Percentiles rank a stretch among this genome's conserved stretches.
Conservation (phyloP, 345 rosid species). For the Ceriops tagal region DNA sequence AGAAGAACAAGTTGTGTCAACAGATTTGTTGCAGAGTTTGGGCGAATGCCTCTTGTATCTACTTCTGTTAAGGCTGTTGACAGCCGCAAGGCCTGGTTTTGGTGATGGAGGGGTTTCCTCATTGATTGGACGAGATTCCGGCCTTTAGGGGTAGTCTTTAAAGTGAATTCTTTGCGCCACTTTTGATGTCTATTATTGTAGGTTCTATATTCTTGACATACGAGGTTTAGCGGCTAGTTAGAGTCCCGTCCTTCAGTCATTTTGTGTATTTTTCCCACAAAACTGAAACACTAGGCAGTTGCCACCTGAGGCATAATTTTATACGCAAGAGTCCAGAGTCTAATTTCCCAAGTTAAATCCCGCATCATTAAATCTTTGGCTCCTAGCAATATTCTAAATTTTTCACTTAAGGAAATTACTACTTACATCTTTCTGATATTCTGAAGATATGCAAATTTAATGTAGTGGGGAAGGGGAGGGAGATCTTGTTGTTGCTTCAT, state of each 20-base stretch:
- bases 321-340: not conserved
- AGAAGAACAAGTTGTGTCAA: constrained; percentile 72
- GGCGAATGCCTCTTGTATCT: constrained; percentile 75
- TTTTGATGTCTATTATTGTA: constrained; percentile 21
- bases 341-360: no score
- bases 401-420: no score
- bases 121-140: constrained; percentile 9
- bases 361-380: no score
- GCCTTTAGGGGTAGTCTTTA: constrained; percentile 15
- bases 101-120: constrained; percentile 44
- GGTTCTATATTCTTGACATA: not conserved
- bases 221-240: constrained; percentile 1
- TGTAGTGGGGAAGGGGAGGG: no score
- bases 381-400: no score
- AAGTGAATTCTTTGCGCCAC: constrained; percentile 12
- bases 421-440: no score
- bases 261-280: constrained; percentile 17
- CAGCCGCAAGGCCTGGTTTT: constrained; percentile 69
- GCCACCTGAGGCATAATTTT: not conserved
- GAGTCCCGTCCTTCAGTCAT: not conserved
- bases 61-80: constrained; percentile 76
- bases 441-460: no score
- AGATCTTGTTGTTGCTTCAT: no score
- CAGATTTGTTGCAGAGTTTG: constrained; percentile 68
- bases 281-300: constrained; percentile 8